phyloP scores from a whole-genome alignment of 139 green algal genomes.

The Chlamydomonas applanata region DNA sequence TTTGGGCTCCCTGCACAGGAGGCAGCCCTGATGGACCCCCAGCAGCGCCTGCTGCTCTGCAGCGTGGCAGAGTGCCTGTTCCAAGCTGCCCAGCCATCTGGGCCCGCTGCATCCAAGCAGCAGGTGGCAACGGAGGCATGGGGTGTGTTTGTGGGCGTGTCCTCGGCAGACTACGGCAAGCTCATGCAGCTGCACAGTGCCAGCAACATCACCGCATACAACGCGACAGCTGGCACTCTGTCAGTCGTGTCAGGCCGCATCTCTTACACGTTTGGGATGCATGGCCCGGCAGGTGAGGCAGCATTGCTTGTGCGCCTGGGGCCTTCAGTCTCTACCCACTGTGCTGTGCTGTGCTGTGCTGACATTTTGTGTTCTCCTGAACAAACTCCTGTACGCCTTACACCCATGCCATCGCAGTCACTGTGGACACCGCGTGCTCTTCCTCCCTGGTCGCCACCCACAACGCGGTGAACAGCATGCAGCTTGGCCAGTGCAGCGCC shows the following conservation, averaged over 20 bases:
- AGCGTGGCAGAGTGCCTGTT: slow-evolving; percentile 14
- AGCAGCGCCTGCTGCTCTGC: slow-evolving; percentile 82
- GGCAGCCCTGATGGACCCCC: slow-evolving; percentile 57
- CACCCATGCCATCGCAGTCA: slow-evolving; percentile 32
- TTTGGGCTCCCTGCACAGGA: slow-evolving; percentile 12
- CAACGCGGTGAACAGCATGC: slow-evolving; percentile 16
- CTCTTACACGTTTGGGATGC: slow-evolving; percentile 68
- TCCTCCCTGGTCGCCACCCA: slow-evolving; percentile 69
- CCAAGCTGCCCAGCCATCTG: background rate
- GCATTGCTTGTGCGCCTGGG: too few relatives aligned
- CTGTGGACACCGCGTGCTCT: slow-evolving; percentile 81
- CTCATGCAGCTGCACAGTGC: slow-evolving; percentile 28
- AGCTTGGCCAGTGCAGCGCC: slow-evolving; percentile 49
- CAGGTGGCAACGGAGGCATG: slow-evolving; percentile 2
- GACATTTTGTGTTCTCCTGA: background rate
- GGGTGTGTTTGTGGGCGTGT: slow-evolving; percentile 58
- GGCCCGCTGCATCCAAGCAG: too few relatives aligned
- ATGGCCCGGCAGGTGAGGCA: slow-evolving; percentile 40
- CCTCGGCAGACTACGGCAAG: slow-evolving; percentile 62
- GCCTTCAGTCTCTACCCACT: too few relatives aligned
- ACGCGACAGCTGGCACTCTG: slow-evolving; percentile 36
- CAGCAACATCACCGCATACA: slow-evolving; percentile 27
- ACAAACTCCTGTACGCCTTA: background rate
- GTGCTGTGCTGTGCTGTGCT: background rate
- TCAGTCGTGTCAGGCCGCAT: slow-evolving; percentile 66